Percentiles rank a stretch among this genome's conserved stretches.
Evolutionary conservation across 2,329 filamentous ascomycete species (phyloP).

Genomic region (Claviceps sp.): DNA sequence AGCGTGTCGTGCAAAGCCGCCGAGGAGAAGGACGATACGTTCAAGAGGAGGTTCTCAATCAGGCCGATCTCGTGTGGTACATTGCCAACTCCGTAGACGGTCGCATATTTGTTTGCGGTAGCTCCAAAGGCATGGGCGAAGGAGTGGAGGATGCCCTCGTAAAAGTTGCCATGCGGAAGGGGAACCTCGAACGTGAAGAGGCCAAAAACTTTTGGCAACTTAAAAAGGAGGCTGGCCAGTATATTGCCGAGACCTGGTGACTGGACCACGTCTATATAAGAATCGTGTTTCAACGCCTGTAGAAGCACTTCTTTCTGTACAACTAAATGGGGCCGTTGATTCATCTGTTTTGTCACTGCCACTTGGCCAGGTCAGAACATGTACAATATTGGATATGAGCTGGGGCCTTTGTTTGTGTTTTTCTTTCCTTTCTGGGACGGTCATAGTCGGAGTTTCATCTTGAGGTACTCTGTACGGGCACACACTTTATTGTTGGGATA

Average conservation of each 20-base stretch:
- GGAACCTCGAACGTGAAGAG: constrained; percentile 69
- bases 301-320: not conserved
- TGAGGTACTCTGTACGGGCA: no score
- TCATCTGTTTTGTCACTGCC: no score
- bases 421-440: no score
- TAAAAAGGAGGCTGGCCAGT: constrained; percentile 88
- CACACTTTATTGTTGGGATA: no score
- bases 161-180: constrained; percentile 86
- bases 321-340: not conserved
- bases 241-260: constrained; percentile 74
- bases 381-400: no score
- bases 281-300: not conserved
- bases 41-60: constrained; percentile 82
- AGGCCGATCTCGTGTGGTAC: constrained; percentile 96
- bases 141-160: constrained; percentile 80
- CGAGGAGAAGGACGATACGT: constrained; percentile 78
- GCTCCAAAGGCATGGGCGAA: constrained; percentile 92
- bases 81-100: constrained; percentile 95
- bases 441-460: no score
- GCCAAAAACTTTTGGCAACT: constrained; percentile 78
- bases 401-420: no score
- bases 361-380: no score
- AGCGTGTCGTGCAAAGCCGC: constrained; percentile 66
- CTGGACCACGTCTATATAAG: not conserved
- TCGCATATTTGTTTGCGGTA: constrained; percentile 90